Evolutionary conservation across 108 stramenopile species (phyloP).

Genomic region (Cyclotella choctawhatcheeana): DNA sequence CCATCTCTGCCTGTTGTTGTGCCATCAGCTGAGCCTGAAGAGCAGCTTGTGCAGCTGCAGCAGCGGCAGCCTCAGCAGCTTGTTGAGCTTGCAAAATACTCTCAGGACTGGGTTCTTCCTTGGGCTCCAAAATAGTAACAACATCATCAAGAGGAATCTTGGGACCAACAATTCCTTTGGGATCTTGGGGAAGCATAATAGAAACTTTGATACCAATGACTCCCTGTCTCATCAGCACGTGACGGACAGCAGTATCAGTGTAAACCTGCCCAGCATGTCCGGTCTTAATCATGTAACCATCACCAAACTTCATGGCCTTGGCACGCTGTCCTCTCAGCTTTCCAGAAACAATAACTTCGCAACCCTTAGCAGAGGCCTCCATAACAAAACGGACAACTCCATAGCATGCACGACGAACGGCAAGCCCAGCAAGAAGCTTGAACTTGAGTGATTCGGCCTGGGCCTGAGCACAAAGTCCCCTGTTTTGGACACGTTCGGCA

Average conservation of each 20-base stretch:
- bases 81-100: constrained; percentile 71
- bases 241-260: constrained; percentile 97
- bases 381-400: constrained; percentile 99
- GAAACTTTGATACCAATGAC: constrained; percentile 98
- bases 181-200: constrained; percentile 99
- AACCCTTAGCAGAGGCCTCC: constrained; percentile 99
- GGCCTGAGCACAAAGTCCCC: constrained; percentile 98
- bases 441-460: constrained; percentile 99
- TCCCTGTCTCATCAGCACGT: constrained; percentile 99
- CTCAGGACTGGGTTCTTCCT: constrained; percentile 83
- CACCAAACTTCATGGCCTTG: constrained; percentile 99
- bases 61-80: constrained; percentile 54
- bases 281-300: constrained; percentile 99
- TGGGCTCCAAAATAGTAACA: constrained; percentile 91
- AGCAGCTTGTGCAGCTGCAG: constrained; percentile 43
- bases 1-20: constrained; percentile 31
- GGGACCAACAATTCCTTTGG: constrained; percentile 84
- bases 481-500: constrained; percentile 98
- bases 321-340: constrained; percentile 99
- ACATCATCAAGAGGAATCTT: constrained; percentile 93
- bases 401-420: constrained; percentile 99
- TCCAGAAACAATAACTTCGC: constrained; percentile 99
- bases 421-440: constrained; percentile 98
- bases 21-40: constrained; percentile 40
- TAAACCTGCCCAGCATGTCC: constrained; percentile 98